Evolutionary conservation across 768 basidiomycete genomes (phyloP).

Genomic region (Cubamyces sp.): DNA sequence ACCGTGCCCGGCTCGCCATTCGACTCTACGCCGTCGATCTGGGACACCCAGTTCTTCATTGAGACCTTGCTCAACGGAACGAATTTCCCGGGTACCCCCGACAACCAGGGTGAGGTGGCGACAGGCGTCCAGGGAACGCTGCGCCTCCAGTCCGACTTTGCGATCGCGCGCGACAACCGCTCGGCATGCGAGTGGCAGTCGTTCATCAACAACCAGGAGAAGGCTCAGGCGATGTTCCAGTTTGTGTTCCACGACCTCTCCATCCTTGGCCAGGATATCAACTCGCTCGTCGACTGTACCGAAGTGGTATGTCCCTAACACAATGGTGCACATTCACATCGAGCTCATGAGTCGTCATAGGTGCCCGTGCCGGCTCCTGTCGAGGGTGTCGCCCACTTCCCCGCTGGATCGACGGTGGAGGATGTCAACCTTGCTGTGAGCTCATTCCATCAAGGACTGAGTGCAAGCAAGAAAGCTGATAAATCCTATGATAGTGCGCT

Average conservation of each 20-base stretch:
- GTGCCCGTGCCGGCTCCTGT: conserved; percentile 15
- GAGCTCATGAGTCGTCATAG: neutral
- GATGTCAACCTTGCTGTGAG: conserved; percentile 30
- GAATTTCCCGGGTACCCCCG: conserved; percentile 14
- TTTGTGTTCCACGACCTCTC: conserved; percentile 19
- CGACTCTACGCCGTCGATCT: conserved; percentile 16
- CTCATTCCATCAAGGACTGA: neutral
- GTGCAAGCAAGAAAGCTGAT: neutral
- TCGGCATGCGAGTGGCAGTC: conserved; percentile 34
- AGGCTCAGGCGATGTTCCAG: conserved; percentile 27
- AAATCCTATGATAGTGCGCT: conserved; percentile 1
- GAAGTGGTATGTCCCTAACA: conserved; percentile 15
- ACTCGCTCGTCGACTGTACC: conserved; percentile 18
- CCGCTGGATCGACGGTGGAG: conserved; percentile 25
- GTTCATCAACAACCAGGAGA: conserved; percentile 27
- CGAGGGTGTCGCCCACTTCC: conserved; percentile 26
- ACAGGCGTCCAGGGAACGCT: conserved; percentile 3
- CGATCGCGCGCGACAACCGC: conserved; percentile 30
- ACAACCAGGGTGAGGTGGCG: conserved; percentile 20
- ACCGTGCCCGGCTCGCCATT: conserved; percentile 17
- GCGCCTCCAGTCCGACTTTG: conserved; percentile 22
- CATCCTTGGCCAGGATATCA: conserved; percentile 21
- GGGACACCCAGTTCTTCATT: conserved; percentile 22
- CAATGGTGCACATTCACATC: neutral
- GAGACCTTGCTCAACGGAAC: conserved; percentile 17